phyloP scores from a whole-genome alignment of 257 asterid genomes.

The Capsicum baccatum region DNA sequence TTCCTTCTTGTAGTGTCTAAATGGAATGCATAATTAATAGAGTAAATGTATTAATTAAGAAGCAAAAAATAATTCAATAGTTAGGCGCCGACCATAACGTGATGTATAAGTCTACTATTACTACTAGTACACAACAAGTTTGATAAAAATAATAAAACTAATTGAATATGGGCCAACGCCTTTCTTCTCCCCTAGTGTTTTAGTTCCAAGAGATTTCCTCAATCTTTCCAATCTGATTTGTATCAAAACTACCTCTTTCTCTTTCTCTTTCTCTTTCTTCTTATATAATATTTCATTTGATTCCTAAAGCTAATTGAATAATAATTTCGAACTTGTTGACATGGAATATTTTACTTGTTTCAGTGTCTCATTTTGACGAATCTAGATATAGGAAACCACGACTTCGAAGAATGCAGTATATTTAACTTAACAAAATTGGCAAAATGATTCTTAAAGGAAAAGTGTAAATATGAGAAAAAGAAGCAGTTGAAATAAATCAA shows the following conservation, averaged over 20 bases:
- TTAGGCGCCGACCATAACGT: slow-evolving; percentile 22
- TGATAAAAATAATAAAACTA: background rate
- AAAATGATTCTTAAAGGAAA: background rate
- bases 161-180: background rate
- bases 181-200: background rate
- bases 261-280: background rate
- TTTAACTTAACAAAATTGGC: background rate
- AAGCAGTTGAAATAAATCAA: background rate
- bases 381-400: slow-evolving; percentile 12
- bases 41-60: background rate
- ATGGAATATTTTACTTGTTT: slow-evolving; percentile 2
- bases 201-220: slow-evolving; percentile 25
- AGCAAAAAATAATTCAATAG: background rate
- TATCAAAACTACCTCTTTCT: background rate
- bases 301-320: background rate
- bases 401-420: background rate
- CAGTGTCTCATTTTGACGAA: background rate
- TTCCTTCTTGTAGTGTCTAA: too few species aligned
- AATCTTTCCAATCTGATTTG: slow-evolving; percentile 9
- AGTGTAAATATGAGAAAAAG: background rate
- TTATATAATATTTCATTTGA: background rate
- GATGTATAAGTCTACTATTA: background rate
- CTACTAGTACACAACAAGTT: background rate
- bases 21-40: background rate
- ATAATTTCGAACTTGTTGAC: background rate